phyloP scores from a whole-genome alignment of 208 protist genomes.

The Crithidia sp. region DNA sequence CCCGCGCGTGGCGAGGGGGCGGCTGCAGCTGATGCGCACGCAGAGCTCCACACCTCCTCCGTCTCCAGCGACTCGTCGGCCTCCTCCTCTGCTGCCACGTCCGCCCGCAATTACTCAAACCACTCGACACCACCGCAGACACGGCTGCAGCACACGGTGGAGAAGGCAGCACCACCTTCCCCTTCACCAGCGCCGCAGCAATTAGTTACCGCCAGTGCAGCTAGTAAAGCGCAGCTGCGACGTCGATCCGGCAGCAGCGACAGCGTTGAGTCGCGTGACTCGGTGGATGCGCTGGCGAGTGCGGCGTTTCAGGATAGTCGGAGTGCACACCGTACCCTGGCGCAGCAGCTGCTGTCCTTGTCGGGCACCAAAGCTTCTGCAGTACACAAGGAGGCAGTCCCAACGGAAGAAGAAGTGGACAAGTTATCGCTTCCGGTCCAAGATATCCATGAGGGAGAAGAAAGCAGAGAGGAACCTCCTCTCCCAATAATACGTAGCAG shows the following conservation, averaged over 20 bases:
- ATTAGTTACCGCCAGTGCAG: not conserved
- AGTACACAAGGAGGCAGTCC: not conserved
- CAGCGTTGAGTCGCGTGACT: slow-evolving; percentile 29
- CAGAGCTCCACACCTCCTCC: not conserved
- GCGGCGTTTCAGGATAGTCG: slow-evolving; percentile 40
- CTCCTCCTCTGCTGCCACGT: slow-evolving; percentile 10
- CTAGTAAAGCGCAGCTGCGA: not conserved
- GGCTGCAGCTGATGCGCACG: not conserved
- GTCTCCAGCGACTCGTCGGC: not conserved
- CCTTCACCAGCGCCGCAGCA: not conserved
- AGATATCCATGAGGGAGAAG: too few species aligned
- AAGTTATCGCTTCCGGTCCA: too few species aligned
- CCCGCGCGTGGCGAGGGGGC: not conserved
- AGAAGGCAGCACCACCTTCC: not conserved
- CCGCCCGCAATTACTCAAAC: slow-evolving; percentile 7
- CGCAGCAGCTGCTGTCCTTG: slow-evolving; percentile 10
- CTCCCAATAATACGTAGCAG: too few species aligned
- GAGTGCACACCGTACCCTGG: slow-evolving; percentile 9
- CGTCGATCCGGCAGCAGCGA: slow-evolving; percentile 6
- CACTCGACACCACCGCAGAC: slow-evolving; percentile 8
- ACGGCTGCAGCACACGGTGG: slow-evolving; percentile 2
- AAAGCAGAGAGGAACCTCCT: too few species aligned
- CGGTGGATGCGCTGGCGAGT: slow-evolving; percentile 25
- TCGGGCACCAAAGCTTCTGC: not conserved
- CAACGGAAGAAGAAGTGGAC: too few species aligned